Evolutionary conservation across 441 rosid species (phyloP).

Genomic region (Brassica hybrid): DNA sequence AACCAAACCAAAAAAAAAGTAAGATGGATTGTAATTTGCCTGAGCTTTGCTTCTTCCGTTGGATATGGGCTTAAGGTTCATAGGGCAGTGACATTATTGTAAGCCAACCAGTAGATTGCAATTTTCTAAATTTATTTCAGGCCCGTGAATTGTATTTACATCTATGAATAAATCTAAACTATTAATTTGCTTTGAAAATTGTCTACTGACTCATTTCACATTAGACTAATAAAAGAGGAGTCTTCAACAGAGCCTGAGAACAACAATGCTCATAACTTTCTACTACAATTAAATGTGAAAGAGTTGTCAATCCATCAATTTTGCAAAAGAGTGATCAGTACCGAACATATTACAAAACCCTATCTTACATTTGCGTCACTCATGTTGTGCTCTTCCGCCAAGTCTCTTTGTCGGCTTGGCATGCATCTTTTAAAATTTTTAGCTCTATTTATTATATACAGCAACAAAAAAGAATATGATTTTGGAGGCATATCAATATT

Average conservation of each 20-base stretch:
- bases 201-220: not conserved
- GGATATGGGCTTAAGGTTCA: not conserved
- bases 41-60: not conserved
- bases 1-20: not conserved
- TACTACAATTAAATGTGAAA: too few relatives aligned
- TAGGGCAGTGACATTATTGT: not conserved
- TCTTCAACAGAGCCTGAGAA: not conserved
- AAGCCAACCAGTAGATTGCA: conserved; percentile 7
- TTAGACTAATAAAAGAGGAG: not conserved
- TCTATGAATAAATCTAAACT: not conserved
- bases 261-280: not conserved
- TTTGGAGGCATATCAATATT: too few relatives aligned
- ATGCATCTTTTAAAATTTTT: too few relatives aligned
- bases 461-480: too few relatives aligned
- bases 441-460: too few relatives aligned
- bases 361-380: too few relatives aligned
- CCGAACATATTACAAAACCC: too few relatives aligned
- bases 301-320: too few relatives aligned
- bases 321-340: too few relatives aligned
- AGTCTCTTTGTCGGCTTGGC: too few relatives aligned
- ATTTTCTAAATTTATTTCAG: not conserved
- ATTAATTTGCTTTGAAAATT: not conserved
- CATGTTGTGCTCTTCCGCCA: too few relatives aligned
- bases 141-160: conserved; percentile 20
- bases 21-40: not conserved